Evolutionary conservation across 345 rosid species (phyloP).

Genomic region (Eucalyptus pauciflora): DNA sequence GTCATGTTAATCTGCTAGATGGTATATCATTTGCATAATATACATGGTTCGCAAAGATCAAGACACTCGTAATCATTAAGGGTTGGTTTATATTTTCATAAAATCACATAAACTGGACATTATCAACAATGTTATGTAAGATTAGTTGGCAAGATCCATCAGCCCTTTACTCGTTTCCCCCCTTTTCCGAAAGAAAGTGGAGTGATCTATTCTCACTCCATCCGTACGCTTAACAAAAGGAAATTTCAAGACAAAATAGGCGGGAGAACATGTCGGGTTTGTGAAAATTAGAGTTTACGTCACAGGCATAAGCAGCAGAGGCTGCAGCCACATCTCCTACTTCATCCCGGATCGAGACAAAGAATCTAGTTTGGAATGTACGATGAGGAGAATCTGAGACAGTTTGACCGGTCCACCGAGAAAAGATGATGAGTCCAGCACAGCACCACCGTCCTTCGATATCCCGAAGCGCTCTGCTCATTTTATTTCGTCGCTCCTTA

Average conservation of each 20-base stretch:
- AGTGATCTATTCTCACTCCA: not conserved
- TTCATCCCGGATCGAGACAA: not conserved
- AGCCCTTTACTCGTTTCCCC: not conserved
- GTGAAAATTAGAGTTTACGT: not conserved
- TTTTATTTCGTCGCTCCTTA: not conserved
- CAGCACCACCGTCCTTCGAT: not conserved
- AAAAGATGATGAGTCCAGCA: not conserved
- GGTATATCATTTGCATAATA: not conserved
- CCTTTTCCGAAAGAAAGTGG: not conserved
- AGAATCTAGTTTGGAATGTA: not conserved
- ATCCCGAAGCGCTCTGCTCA: not conserved
- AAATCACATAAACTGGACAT: not conserved
- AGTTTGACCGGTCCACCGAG: not conserved
- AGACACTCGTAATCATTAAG: not conserved
- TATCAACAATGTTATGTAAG: not conserved
- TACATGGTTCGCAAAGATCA: not conserved
- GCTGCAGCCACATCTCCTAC: not conserved
- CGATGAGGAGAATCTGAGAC: not conserved
- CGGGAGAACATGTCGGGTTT: not conserved
- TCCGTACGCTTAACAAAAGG: not conserved
- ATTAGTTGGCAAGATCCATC: not conserved
- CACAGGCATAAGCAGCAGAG: not conserved
- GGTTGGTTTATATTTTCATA: not conserved
- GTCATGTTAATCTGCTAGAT: not conserved
- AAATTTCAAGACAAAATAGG: not conserved